Percentiles rank a stretch among this genome's conserved stretches.
Evolutionary conservation across 768 basidiomycete genomes (phyloP).

Genomic region (Aureoboletus auriporus): DNA sequence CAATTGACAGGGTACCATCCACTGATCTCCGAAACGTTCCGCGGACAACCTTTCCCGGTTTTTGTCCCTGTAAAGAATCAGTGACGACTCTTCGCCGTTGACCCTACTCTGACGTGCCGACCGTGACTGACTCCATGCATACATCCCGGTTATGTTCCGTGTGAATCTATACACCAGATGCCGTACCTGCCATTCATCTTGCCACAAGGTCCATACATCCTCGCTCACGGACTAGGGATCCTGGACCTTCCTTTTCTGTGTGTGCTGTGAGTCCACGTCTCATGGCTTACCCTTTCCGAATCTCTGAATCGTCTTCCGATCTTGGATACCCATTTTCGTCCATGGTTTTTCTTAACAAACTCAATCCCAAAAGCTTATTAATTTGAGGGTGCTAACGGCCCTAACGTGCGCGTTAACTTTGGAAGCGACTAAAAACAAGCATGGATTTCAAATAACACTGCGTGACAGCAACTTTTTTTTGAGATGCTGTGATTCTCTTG

Average conservation of each 20-base stretch:
- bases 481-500: no score
- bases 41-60: background rate
- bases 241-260: background rate
- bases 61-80: no score
- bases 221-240: background rate
- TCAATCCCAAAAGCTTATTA: slow-evolving; percentile 2
- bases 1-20: background rate
- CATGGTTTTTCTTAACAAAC: background rate
- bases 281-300: no score
- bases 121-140: background rate
- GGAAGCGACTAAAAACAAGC: background rate
- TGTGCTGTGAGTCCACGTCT: background rate
- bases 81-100: background rate
- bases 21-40: background rate
- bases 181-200: background rate
- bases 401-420: background rate
- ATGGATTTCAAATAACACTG: slow-evolving; percentile 14
- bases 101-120: background rate
- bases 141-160: background rate
- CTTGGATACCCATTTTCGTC: background rate
- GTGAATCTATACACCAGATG: background rate
- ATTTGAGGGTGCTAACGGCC: no score
- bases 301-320: background rate
- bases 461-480: no score
- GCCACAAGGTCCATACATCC: background rate